phyloP scores from a whole-genome alignment of 768 basidiomycete species.

The Xerocomellus intermedius region DNA sequence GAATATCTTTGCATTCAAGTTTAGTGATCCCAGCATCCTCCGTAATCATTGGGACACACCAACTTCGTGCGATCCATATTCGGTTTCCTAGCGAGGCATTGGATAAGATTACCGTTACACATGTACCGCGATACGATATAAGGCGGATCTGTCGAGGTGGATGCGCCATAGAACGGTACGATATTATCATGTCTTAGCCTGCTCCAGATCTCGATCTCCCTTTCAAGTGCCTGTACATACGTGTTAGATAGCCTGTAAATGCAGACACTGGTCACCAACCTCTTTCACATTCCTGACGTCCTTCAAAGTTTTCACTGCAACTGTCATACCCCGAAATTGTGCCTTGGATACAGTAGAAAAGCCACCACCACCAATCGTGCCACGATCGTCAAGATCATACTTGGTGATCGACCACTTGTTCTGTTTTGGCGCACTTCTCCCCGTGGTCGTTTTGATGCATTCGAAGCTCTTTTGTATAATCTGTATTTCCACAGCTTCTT shows the following conservation, averaged over 20 bases:
- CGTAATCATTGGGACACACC: not conserved
- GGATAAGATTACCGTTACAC: conserved; percentile 5
- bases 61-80: not conserved
- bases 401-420: conserved; percentile 25
- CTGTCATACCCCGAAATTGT: not conserved
- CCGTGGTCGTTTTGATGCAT: conserved; percentile 1
- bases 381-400: conserved; percentile 27
- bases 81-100: conserved; percentile 1
- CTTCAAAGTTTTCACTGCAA: conserved; percentile 5
- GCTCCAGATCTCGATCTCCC: conserved; percentile 14
- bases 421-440: conserved; percentile 1
- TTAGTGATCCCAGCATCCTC: not conserved
- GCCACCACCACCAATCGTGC: conserved; percentile 25
- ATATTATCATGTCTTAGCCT: conserved; percentile 9
- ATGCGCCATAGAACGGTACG: conserved; percentile 14
- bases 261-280: not conserved
- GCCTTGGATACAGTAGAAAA: conserved; percentile 14
- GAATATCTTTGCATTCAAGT: not conserved
- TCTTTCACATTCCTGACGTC: not conserved
- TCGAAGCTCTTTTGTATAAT: conserved; percentile 1
- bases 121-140: conserved; percentile 12
- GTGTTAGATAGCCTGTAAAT: not conserved
- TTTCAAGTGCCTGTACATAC: not conserved
- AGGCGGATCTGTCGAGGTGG: not conserved
- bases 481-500: not conserved